Evolutionary conservation across 805 yeast genomes (phyloP), one percentile per base, ranked within the genome.

Genomic region (Pichia cabralensis): DNA sequence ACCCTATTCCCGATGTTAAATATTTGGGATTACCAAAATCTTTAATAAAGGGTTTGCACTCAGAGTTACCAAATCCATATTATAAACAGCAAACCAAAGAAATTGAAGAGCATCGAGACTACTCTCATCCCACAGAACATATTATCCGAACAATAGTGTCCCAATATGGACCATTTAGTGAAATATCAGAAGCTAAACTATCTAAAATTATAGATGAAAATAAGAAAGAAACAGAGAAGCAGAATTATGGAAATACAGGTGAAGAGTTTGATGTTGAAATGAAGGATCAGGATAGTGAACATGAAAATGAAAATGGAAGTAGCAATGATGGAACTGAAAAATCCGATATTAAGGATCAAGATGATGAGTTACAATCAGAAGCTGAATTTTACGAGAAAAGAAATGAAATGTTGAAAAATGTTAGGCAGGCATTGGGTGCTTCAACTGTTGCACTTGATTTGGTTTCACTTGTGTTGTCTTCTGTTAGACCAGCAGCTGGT

Each of bases 381-480:
- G 69, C 63, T 29, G 60, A 61, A 8, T 76, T 76, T 46, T 55
- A 61, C 31, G 62, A 61, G 28, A 64, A 71, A 13, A 75, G 75
- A 48, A 50, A 59, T n/a, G 73, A 74, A 38, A 64, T 79, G 27
- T 46, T 76, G 12, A 63, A 60, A 13, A 61, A 65, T 28, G 64
- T 81, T 21, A 68, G 72, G 35, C 55, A 74, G 0, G 95, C 97
- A 2, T 62, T 83, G 45, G 92, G 89, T 52, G 96, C 92, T 51
- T 76, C 94, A 0, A 86, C 96, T 0, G 57, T 92, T 25, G 78
- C 95, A 1, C 61, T 88, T 38, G 98, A 89, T 51, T 82, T 88
- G 43, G 79, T 89, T 1, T 84, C 96, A 2, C 64, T 89, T 40
- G 61, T 92, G 38, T 68, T 89, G 28, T 80, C 95, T 14, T 71